Percentiles rank a stretch among this genome's conserved stretches.
Conservation (phyloP, 768 basidiomycete genomes). For the Lyophyllum decastes region DNA sequence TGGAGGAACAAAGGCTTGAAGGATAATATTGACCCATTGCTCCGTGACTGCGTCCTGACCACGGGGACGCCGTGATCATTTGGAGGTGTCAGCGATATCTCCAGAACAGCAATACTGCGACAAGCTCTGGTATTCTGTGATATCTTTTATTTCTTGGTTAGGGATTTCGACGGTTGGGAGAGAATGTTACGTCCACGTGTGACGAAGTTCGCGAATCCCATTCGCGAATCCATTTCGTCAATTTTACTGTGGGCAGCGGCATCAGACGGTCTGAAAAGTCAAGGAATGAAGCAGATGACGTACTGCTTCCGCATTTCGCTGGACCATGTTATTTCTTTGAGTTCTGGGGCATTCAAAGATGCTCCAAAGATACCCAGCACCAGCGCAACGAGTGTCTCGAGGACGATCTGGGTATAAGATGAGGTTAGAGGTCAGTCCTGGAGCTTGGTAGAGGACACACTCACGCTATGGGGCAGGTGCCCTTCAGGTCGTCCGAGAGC, state of each 20-base stretch:
- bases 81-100: no score
- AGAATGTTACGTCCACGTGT: conserved; percentile 57
- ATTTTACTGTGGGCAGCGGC: conserved; percentile 50
- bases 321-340: conserved; percentile 87
- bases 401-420: conserved; percentile 50
- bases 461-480: conserved; percentile 63
- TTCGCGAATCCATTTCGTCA: conserved; percentile 73
- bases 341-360: conserved; percentile 61
- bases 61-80: no score
- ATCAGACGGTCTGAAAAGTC: conserved; percentile 4
- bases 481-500: conserved; percentile 73
- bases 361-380: conserved; percentile 74
- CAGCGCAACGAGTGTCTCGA: conserved; percentile 66
- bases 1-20: not conserved
- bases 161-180: conserved; percentile 14
- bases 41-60: no score
- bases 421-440: not conserved
- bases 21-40: not conserved
- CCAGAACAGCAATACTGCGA: no score
- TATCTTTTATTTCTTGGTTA: not conserved
- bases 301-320: conserved; percentile 87
- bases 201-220: conserved; percentile 62
- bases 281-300: conserved; percentile 23
- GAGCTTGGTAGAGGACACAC: conserved; percentile 9
- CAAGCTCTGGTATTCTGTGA: not conserved